These are phyloP conservation scores for Penicillium decumbens DNA, from an alignment of 2,329 filamentous ascomycete genomes.

Conservation along the genomic window DNA sequence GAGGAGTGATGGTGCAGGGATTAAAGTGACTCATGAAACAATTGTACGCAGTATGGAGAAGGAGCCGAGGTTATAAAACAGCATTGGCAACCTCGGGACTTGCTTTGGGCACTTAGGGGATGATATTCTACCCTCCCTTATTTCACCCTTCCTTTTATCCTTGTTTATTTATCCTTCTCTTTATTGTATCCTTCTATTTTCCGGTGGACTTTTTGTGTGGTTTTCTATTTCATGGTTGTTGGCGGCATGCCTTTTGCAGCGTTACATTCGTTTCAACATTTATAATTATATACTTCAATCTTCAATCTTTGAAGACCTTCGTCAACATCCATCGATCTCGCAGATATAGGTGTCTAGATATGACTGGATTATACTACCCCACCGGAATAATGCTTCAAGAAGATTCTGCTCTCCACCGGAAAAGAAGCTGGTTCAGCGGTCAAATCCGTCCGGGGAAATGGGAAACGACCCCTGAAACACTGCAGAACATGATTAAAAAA, in stretches of 20 bases:
- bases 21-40: constrained; percentile 32
- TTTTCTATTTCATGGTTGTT: neutral
- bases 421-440: neutral
- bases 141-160: too few species aligned
- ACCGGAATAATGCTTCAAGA: constrained; percentile 8
- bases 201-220: too few species aligned
- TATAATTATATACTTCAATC: neutral
- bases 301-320: neutral
- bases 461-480: neutral
- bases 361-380: neutral
- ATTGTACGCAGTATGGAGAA: constrained; percentile 27
- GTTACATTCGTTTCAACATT: neutral
- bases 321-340: neutral
- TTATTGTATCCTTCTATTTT: too few species aligned
- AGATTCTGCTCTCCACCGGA: constrained; percentile 2
- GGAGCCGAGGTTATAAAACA: constrained; percentile 5
- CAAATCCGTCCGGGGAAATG: neutral
- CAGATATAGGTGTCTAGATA: neutral
- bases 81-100: neutral
- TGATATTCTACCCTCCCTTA: neutral
- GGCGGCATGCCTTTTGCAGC: neutral
- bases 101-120: neutral
- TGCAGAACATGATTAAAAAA: too few species aligned
- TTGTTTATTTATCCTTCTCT: too few species aligned
- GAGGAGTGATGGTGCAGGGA: constrained; percentile 20